Evolutionary conservation across 2,329 filamentous ascomycete genomes (phyloP).

Genomic region (Trichoderma cornu-damae): DNA sequence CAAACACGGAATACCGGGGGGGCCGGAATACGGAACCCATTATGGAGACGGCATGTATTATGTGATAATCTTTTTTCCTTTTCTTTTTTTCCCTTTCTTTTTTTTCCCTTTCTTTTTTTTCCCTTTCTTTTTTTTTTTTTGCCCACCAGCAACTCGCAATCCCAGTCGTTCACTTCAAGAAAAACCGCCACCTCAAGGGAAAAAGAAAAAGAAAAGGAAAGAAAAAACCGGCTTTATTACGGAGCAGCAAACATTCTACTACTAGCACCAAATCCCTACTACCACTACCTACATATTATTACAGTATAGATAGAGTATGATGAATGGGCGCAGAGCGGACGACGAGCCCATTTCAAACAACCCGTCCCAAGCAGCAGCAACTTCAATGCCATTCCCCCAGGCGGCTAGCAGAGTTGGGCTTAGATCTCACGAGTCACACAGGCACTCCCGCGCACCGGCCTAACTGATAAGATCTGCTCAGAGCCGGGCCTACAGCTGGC

Average conservation of each 20-base stretch:
- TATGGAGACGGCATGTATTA: no score
- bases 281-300: no score
- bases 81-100: no score
- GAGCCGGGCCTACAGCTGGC: neutral
- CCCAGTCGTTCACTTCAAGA: conserved; percentile 1
- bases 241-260: neutral
- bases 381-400: neutral
- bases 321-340: no score
- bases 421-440: neutral
- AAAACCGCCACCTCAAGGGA: conserved; percentile 11
- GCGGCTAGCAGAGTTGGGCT: conserved; percentile 4
- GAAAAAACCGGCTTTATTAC: conserved; percentile 6
- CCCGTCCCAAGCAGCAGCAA: no score
- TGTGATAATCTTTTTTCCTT: no score
- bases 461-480: neutral
- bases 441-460: neutral
- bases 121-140: no score
- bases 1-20: neutral
- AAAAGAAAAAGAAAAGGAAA: no score
- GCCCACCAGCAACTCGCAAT: conserved; percentile 1
- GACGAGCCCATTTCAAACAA: no score
- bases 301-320: no score
- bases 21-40: neutral
- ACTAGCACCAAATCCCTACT: no score
- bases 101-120: no score